Percentiles rank a stretch among this genome's conserved stretches.
Evolutionary conservation across 2,329 filamentous ascomycete species (phyloP).

Genomic region (Diplodia corticola): DNA sequence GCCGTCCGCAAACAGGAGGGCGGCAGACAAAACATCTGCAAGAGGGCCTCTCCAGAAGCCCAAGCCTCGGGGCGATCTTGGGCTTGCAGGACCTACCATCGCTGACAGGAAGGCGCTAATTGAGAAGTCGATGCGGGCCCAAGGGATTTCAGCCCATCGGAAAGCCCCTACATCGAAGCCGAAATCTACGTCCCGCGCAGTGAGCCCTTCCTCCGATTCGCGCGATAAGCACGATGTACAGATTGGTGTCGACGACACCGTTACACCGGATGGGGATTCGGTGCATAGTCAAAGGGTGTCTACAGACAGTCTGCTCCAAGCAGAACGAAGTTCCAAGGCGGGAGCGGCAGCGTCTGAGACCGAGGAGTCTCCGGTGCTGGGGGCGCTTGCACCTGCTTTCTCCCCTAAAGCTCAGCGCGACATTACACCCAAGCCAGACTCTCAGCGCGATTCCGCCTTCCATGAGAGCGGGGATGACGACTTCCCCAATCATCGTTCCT

Average conservation of each 20-base stretch:
- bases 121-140: constrained; percentile 18
- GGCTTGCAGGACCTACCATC: constrained; percentile 12
- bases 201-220: constrained; percentile 8
- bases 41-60: constrained; percentile 12
- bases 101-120: constrained; percentile 20
- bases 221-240: background rate
- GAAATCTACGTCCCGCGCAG: constrained; percentile 2
- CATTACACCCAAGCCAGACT: constrained; percentile 4
- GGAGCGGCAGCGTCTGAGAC: constrained; percentile 46
- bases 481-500: background rate
- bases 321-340: constrained; percentile 36
- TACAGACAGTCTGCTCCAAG: constrained; percentile 30
- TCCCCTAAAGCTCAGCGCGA: background rate
- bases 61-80: constrained; percentile 9
- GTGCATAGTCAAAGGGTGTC: background rate
- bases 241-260: background rate
- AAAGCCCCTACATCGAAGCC: background rate
- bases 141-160: constrained; percentile 8
- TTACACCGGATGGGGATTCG: background rate
- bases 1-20: background rate
- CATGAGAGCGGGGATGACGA: background rate
- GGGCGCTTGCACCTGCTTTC: constrained; percentile 35
- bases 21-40: background rate
- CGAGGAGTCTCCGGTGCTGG: constrained; percentile 65
- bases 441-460: background rate